phyloP scores from a whole-genome alignment of 2,329 filamentous ascomycete genomes.

The Ceratocystis eucalypticola region DNA sequence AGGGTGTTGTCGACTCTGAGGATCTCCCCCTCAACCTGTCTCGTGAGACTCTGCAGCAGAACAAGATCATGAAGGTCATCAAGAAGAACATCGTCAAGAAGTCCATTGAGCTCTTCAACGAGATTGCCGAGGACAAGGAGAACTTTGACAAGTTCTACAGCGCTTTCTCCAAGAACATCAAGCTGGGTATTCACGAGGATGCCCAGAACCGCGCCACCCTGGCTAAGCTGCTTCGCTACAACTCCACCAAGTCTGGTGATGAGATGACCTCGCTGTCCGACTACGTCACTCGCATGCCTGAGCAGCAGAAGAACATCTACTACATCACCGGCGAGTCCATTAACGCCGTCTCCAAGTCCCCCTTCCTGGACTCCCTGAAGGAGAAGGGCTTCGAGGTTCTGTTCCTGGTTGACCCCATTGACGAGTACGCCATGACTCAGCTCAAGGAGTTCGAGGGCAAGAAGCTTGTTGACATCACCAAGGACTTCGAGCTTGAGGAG shows the following conservation, averaged over 20 bases:
- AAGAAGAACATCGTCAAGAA: conserved; percentile 99
- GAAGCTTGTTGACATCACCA: conserved; percentile 99
- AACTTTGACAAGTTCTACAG: conserved; percentile 99
- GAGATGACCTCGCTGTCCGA: conserved; percentile 88
- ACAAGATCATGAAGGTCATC: conserved; percentile 99
- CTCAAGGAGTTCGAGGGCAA: conserved; percentile 99
- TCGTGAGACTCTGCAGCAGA: conserved; percentile 99
- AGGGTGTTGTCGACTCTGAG: conserved; percentile 99
- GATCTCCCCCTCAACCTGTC: conserved; percentile 98
- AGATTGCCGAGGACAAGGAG: conserved; percentile 99
- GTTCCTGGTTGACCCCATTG: conserved; percentile 98
- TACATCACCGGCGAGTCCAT: conserved; percentile 99
- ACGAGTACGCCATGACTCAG: conserved; percentile 98
- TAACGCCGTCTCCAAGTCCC: conserved; percentile 95
- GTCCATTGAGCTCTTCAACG: conserved; percentile 96
- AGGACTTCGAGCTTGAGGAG: conserved; percentile 99
- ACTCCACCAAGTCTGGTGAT: conserved; percentile 96
- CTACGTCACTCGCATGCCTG: conserved; percentile 98
- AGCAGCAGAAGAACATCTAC: conserved; percentile 99
- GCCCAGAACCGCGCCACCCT: conserved; percentile 86
- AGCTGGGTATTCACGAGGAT: conserved; percentile 99
- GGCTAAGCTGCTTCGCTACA: conserved; percentile 97
- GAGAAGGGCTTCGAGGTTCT: conserved; percentile 99
- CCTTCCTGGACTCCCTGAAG: conserved; percentile 97
- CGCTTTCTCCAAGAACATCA: conserved; percentile 99